These are phyloP conservation scores for Leccinum ponderosum DNA, from an alignment of 1,284 basidiomycete species.

Conservation along the genomic window DNA sequence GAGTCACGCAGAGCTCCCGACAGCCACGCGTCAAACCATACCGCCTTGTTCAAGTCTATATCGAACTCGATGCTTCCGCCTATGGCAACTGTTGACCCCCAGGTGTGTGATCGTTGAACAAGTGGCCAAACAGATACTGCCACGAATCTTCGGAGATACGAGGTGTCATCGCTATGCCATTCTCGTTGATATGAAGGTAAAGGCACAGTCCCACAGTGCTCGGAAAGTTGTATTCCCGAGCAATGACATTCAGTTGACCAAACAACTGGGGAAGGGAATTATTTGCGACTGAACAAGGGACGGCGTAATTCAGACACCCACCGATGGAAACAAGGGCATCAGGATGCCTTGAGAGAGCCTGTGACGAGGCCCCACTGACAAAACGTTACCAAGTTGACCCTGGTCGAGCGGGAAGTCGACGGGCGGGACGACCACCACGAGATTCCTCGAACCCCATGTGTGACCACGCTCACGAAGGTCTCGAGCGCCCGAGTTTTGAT, in stretches of 20 bases:
- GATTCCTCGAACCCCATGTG: conserved; percentile 51
- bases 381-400: conserved; percentile 57
- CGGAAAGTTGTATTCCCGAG: conserved; percentile 78
- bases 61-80: conserved; percentile 77
- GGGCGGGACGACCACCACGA: conserved; percentile 71
- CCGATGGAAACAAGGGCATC: conserved; percentile 75
- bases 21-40: conserved; percentile 74
- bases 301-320: conserved; percentile 36
- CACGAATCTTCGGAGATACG: conserved; percentile 80
- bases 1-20: conserved; percentile 40
- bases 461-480: conserved; percentile 39
- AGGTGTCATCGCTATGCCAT: conserved; percentile 56
- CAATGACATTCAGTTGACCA: conserved; percentile 72
- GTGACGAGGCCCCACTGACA: conserved; percentile 59
- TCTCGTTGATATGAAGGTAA: conserved; percentile 66
- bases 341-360: conserved; percentile 67
- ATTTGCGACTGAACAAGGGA: not conserved
- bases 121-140: conserved; percentile 67
- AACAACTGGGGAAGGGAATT: conserved; percentile 54
- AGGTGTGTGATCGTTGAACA: conserved; percentile 51
- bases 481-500: conserved; percentile 54
- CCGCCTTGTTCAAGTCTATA: conserved; percentile 66
- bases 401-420: conserved; percentile 57
- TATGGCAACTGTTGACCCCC: conserved; percentile 49
- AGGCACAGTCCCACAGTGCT: conserved; percentile 72